Base-by-base conservation (phyloP, 768 basidiomycete species). In the Leccinum arenicola region DNA sequence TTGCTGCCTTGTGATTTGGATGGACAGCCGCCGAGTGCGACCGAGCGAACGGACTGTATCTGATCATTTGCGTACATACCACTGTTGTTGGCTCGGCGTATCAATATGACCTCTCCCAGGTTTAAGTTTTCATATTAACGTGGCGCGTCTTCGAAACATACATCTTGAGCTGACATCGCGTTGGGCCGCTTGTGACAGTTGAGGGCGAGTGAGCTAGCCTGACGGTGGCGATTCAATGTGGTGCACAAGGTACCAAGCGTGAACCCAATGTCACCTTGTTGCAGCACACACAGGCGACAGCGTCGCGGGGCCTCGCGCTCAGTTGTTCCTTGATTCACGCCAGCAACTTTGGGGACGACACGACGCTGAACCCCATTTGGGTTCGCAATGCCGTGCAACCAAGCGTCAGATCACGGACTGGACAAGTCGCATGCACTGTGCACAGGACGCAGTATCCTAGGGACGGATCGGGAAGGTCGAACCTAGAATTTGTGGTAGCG, bases 21-120 rank as follows among this genome's bases (percentile, higher is more conserved):
- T 23, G 21, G 57, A 55, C 40, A 33, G 57, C 21, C 43, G 38
- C 57, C 55, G 59, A 53, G 70, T 54, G 68, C 57, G 68, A 58
- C 56, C 15, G 45, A 29, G 14, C 36, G 48, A 45, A 55, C 23
- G 23, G 25, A 45, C 43, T 43, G 25, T 58, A 27, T 67, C 59
- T 66, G 48, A 52, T 57, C 36, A n/a, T 53, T 50, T 48, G 52
- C 29, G 45, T 33, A 35, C 35, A 35, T 35, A 35, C 35, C 6
- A 58, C 23, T 49, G 27, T 55, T 25, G 43, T 38, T 45, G 40
- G 6, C 10, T 27, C 6, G 35, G 35, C 50, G 25, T 27, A 40
- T 15, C 33, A 54, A 62, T 55, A 61, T 53, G 50, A n/a, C 54
- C 58, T 31, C n/a, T 49, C 54, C 50, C n/a, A 43, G 49, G 47